Conservation (phyloP, 179 eudicot genomes). For the Silene coronaria region DNA sequence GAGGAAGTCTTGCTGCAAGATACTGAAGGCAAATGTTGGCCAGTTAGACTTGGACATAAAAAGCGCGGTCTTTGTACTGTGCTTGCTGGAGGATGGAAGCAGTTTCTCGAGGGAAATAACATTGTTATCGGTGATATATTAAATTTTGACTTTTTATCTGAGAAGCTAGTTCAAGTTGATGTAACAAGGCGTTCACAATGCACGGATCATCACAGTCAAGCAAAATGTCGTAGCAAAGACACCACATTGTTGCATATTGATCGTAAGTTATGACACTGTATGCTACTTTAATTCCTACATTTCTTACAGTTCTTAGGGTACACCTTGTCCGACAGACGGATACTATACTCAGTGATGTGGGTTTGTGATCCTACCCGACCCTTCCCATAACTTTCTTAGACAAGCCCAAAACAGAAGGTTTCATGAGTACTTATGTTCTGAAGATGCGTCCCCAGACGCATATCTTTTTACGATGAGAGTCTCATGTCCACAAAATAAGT, state of each 20-base stretch:
- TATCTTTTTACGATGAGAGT: too few species aligned
- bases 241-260: not conserved
- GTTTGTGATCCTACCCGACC: too few species aligned
- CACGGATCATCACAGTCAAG: slow-evolving; percentile 14
- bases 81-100: slow-evolving; percentile 23
- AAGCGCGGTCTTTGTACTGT: slow-evolving; percentile 13
- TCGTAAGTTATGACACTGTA: slow-evolving; percentile 13
- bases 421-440: too few species aligned
- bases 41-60: slow-evolving; percentile 21
- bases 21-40: slow-evolving; percentile 23
- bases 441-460: too few species aligned
- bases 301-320: too few species aligned
- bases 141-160: slow-evolving; percentile 19
- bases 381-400: too few species aligned
- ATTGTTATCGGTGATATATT: slow-evolving; percentile 17
- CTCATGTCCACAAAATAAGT: too few species aligned
- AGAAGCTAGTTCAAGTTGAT: slow-evolving; percentile 19
- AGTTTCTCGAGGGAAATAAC: slow-evolving; percentile 19
- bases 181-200: slow-evolving; percentile 15
- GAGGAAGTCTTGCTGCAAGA: slow-evolving; percentile 21
- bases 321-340: too few species aligned
- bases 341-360: too few species aligned
- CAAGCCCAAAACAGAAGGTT: too few species aligned
- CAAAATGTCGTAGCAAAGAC: not conserved
- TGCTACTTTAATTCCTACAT: not conserved